Conservation (phyloP, 2,329 filamentous ascomycete species). For the Diaporthe citrichinensis region DNA sequence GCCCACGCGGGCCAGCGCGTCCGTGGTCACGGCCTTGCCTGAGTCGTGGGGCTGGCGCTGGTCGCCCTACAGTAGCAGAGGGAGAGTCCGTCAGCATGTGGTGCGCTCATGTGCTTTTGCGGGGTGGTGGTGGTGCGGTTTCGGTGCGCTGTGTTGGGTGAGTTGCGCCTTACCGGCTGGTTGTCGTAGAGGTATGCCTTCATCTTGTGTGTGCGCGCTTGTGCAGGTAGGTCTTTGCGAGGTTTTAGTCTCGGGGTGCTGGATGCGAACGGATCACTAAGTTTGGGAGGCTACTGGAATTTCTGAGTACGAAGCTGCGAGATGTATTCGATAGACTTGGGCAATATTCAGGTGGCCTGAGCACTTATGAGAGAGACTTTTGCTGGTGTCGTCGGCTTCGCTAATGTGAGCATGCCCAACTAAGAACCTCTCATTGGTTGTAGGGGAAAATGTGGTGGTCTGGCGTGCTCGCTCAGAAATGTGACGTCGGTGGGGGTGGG, state of each 20-base stretch:
- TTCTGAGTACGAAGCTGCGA: background rate
- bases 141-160: slow-evolving; percentile 20
- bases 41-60: slow-evolving; percentile 93
- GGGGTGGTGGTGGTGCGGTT: background rate
- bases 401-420: slow-evolving; percentile 35
- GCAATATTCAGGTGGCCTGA: background rate
- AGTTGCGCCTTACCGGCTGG: slow-evolving; percentile 58
- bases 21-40: slow-evolving; percentile 74
- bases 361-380: slow-evolving; percentile 3
- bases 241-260: background rate
- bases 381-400: slow-evolving; percentile 31
- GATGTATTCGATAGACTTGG: background rate
- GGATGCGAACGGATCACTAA: background rate
- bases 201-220: slow-evolving; percentile 55
- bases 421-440: slow-evolving; percentile 37
- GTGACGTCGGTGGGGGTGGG: slow-evolving; percentile 41
- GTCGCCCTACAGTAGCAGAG: slow-evolving; percentile 77
- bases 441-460: slow-evolving; percentile 31
- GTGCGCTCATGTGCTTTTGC: slow-evolving; percentile 30
- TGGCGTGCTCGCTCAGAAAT: slow-evolving; percentile 40
- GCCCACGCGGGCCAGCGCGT: slow-evolving; percentile 80
- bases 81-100: background rate
- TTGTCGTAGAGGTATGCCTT: slow-evolving; percentile 72
- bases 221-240: slow-evolving; percentile 48
- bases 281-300: background rate